Conservation (phyloP, 768 basidiomycete genomes). For the Suillus weaverae region DNA sequence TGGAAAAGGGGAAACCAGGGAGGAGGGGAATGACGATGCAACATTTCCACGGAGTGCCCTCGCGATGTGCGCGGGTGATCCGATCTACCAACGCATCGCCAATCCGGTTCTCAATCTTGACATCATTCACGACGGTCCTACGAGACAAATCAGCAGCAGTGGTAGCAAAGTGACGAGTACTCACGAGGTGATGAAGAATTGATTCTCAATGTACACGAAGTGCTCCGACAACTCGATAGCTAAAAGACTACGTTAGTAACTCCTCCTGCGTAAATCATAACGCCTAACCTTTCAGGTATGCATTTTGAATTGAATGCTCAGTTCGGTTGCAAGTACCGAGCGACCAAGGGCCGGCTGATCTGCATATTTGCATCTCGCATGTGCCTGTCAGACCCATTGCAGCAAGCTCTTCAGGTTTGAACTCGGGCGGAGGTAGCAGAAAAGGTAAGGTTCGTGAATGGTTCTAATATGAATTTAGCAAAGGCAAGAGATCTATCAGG, state of each 20-base stretch:
- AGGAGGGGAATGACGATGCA: constrained; percentile 90
- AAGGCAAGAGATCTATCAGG: neutral
- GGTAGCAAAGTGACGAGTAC: constrained; percentile 22
- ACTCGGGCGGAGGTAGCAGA: constrained; percentile 91
- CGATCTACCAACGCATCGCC: constrained; percentile 92
- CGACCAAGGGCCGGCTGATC: constrained; percentile 96
- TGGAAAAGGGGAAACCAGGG: constrained; percentile 90
- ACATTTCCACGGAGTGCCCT: constrained; percentile 84
- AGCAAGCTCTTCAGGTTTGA: constrained; percentile 74
- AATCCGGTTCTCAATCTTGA: constrained; percentile 88
- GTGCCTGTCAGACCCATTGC: constrained; percentile 88
- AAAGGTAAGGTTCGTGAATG: constrained; percentile 93
- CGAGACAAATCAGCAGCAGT: constrained; percentile 5
- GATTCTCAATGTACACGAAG: constrained; percentile 98
- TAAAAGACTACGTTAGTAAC: constrained; percentile 29
- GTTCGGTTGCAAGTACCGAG: constrained; percentile 82
- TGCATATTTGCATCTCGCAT: constrained; percentile 95
- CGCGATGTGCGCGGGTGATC: constrained; percentile 83
- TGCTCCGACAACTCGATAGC: constrained; percentile 94
- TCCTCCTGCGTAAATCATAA: neutral
- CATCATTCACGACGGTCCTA: constrained; percentile 82
- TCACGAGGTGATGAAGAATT: constrained; percentile 89
- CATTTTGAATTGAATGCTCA: constrained; percentile 93
- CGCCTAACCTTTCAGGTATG: constrained; percentile 78
- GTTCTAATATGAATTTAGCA: constrained; percentile 53